Conservation (phyloP, 2,329 filamentous ascomycete genomes). For the Nigrospora oryzae region DNA sequence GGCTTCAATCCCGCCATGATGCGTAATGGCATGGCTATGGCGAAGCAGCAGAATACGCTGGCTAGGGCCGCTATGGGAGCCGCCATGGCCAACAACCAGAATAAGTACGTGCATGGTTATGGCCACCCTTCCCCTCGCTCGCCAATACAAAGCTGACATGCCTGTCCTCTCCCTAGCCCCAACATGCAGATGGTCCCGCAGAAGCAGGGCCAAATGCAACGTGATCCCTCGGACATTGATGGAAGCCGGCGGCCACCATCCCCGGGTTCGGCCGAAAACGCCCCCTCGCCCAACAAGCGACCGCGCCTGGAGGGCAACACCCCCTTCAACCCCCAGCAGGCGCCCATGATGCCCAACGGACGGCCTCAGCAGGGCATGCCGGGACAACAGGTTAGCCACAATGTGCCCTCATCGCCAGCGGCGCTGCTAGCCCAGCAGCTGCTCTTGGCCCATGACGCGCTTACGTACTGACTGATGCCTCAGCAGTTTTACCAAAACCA, state of each 20-base stretch:
- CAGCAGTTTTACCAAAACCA: constrained; percentile 64
- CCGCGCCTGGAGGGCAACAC: constrained; percentile 69
- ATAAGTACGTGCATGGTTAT: constrained; percentile 44
- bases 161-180: neutral
- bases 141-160: too few species aligned
- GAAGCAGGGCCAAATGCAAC: constrained; percentile 76
- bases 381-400: constrained; percentile 55
- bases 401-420: constrained; percentile 8
- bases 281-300: constrained; percentile 86
- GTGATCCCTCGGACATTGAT: constrained; percentile 81
- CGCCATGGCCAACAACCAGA: constrained; percentile 72
- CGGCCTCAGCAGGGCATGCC: constrained; percentile 62
- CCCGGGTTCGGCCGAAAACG: constrained; percentile 76
- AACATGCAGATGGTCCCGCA: constrained; percentile 57
- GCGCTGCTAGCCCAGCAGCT: constrained; percentile 44
- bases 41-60: constrained; percentile 52
- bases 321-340: constrained; percentile 64
- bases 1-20: constrained; percentile 60
- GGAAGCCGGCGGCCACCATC: constrained; percentile 76
- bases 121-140: too few species aligned
- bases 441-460: constrained; percentile 63
- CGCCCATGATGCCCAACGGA: constrained; percentile 65
- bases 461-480: constrained; percentile 62
- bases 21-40: constrained; percentile 50
- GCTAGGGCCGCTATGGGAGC: constrained; percentile 55